Conservation (phyloP, 169 alveolate species). For the Besnoitia besnoiti region DNA sequence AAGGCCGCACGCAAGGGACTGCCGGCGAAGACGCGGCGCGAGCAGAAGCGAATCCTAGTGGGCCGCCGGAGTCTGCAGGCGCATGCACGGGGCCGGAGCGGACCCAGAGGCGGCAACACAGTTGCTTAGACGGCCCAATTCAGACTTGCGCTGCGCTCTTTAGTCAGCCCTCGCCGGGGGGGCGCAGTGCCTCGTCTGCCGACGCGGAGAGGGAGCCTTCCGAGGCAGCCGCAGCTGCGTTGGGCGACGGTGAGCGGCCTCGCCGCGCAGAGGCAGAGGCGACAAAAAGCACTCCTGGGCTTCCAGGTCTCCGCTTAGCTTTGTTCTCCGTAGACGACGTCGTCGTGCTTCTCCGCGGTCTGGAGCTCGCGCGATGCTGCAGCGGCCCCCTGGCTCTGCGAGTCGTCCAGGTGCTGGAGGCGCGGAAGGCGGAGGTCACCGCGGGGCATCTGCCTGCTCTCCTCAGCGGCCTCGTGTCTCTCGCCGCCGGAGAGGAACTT, state of each 20-base stretch:
- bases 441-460: slow-evolving; percentile 35
- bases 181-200: not conserved
- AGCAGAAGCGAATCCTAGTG: not conserved
- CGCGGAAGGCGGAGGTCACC: not conserved
- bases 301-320: not conserved
- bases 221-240: not conserved
- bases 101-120: not conserved
- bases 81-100: not conserved
- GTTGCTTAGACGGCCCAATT: not conserved
- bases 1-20: not conserved
- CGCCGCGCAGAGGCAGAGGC: too few relatives aligned
- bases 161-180: not conserved
- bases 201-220: not conserved
- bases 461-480: slow-evolving; percentile 17
- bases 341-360: slow-evolving; percentile 19
- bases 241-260: too few relatives aligned
- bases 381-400: not conserved
- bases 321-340: slow-evolving; percentile 19
- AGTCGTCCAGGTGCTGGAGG: not conserved
- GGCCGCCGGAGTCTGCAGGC: not conserved
- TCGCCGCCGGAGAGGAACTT: not conserved
- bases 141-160: not conserved
- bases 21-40: not conserved
- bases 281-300: too few relatives aligned
- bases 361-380: slow-evolving; percentile 33